Evolutionary conservation across 2,329 filamentous ascomycete species (phyloP).

Genomic region (Phaeosphaeriaceae sp.): DNA sequence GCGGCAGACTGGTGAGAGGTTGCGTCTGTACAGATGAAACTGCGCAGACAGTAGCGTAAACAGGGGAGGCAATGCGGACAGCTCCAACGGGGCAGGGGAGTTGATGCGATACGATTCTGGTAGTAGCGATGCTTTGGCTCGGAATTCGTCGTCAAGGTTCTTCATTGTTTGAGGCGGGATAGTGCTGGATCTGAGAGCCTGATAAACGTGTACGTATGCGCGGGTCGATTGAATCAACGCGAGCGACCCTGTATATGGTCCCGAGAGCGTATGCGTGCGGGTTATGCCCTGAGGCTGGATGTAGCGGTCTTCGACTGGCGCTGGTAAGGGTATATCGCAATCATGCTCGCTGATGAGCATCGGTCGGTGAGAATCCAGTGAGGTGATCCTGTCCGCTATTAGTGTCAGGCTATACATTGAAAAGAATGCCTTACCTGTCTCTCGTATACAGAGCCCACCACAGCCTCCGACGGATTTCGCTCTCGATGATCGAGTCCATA

Average conservation of each 20-base stretch:
- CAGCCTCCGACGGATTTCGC: conserved; percentile 83
- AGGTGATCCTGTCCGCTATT: conserved; percentile 66
- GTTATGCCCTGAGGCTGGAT: conserved; percentile 64
- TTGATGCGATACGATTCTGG: conserved; percentile 76
- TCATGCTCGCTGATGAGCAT: conserved; percentile 86
- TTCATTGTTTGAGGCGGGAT: conserved; percentile 73
- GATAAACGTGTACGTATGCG: conserved; percentile 76
- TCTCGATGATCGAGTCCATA: conserved; percentile 73
- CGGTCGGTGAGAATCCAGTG: conserved; percentile 81
- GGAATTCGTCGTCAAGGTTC: conserved; percentile 84
- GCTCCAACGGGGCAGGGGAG: conserved; percentile 73
- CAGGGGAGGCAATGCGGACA: conserved; percentile 76
- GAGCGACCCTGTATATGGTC: conserved; percentile 73
- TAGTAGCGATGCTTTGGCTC: conserved; percentile 75
- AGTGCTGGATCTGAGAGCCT: conserved; percentile 69
- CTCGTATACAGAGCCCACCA: conserved; percentile 96
- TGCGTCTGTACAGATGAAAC: conserved; percentile 88
- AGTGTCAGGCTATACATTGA: conserved; percentile 23
- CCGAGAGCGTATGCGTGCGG: conserved; percentile 45
- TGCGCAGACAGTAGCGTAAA: conserved; percentile 82
- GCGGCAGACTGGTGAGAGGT: conserved; percentile 77
- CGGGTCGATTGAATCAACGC: conserved; percentile 84
- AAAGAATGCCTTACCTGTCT: conserved; percentile 69
- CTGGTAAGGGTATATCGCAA: conserved; percentile 83
- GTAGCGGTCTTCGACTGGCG: conserved; percentile 80